Base-by-base conservation (phyloP, 768 basidiomycete genomes). In the Russula vinacea region DNA sequence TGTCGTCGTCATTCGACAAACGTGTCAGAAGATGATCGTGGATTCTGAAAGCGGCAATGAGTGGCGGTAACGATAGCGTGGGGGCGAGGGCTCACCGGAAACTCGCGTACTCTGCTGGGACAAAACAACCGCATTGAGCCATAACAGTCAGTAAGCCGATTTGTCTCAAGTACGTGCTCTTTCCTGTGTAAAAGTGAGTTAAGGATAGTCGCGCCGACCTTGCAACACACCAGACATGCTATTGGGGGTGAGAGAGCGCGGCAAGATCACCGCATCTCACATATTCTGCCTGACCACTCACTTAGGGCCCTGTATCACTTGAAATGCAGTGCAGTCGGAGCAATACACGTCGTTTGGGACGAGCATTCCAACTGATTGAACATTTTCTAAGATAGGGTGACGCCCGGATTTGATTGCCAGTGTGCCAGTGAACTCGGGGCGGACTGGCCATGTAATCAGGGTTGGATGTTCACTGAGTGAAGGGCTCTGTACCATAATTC, bases 291-390 rank as follows among this genome's bases (percentile, higher is more conserved):
- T 76, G 3, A 35, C 14, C 8, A 61, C 84, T 70, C 69, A 92
- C 91, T 93, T 93, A 3, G 92, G 92, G 0, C 95, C 95, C 67
- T 92, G 93, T 37, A 99, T 82, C 35, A 98, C 83, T 74, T 98
- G 94, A 72, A 99, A 98, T 2, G 83, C 83, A 2, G 92, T 88
- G 1, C 89, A 83, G 64, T 88, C 84, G 62, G 87, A 90, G 70
- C 91, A 91, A 70, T 91, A 99, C 1, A 90, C 86, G 72, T 98
- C 96, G 70, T 98, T 98, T 5, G 92, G 82, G 3, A 98, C 85
- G 32, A 94, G 78, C 5, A 81, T 84, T 3, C 86, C 89, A 0
- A 83, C 81, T 1, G 84, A 77, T 64, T 88, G 85, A 2, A 88
- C 78, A 6, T 78, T 85, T 73, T 96, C 92, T 16, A 96, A 80